A percentile compares a stretch with the other conserved stretches of the same genome.
Conservation (phyloP, 2,329 filamentous ascomycete species). For the Waltergamsia citrina region DNA sequence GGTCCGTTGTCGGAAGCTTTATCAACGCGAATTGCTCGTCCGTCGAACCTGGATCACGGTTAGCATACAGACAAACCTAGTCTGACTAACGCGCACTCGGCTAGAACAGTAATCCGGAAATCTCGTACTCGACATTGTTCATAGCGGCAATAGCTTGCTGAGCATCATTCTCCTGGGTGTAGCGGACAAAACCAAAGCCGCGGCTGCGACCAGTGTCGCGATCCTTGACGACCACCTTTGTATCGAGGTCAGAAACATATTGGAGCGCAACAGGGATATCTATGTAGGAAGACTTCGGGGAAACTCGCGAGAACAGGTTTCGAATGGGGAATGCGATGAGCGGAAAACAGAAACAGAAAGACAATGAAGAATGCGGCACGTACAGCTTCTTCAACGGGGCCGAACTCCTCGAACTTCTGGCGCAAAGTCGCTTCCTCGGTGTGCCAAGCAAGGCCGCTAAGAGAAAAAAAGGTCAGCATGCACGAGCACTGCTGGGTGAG, state of each 20-base stretch:
- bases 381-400: slow-evolving; percentile 89
- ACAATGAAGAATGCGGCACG: slow-evolving; percentile 27
- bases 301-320: too few species aligned
- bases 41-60: slow-evolving; percentile 63
- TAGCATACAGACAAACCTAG: neutral
- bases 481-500: slow-evolving; percentile 1
- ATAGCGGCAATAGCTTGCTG: slow-evolving; percentile 67
- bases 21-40: slow-evolving; percentile 88
- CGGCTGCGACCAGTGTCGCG: slow-evolving; percentile 93
- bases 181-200: slow-evolving; percentile 95
- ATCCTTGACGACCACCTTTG: slow-evolving; percentile 92
- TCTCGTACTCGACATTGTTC: slow-evolving; percentile 81
- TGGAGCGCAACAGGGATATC: neutral
- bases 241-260: slow-evolving; percentile 8
- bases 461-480: slow-evolving; percentile 8
- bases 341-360: slow-evolving; percentile 6
- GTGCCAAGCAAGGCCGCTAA: slow-evolving; percentile 94
- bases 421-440: slow-evolving; percentile 83
- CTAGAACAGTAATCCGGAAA: too few species aligned
- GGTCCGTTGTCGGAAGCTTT: slow-evolving; percentile 78
- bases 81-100: neutral
- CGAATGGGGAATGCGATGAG: neutral
- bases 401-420: slow-evolving; percentile 88
- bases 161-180: slow-evolving; percentile 65
- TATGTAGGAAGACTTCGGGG: neutral